A percentile compares a stretch with the other conserved stretches of the same genome.
These are phyloP conservation scores for Podaxis sp. DNA, from an alignment of 768 basidiomycete genomes.

Conservation along the genomic window DNA sequence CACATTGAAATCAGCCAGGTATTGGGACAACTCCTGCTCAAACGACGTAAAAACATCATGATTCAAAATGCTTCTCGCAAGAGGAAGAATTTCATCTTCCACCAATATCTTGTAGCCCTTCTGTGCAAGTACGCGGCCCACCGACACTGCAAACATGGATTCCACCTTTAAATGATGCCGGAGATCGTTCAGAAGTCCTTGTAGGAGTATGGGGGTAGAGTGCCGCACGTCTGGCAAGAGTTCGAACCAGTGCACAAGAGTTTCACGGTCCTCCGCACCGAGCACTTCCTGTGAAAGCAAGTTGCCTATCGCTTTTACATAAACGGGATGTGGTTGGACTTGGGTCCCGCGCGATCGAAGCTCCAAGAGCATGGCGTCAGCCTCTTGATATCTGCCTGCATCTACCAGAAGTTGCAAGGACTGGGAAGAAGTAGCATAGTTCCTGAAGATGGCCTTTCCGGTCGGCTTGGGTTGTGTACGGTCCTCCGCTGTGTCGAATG, in stretches of 20 bases:
- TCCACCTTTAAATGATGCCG: conserved; percentile 19
- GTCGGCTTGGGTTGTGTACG: neutral
- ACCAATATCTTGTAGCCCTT: conserved; percentile 42
- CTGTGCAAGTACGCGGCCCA: conserved; percentile 42
- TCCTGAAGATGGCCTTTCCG: neutral
- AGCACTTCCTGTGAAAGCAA: conserved; percentile 24
- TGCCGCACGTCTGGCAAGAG: conserved; percentile 15
- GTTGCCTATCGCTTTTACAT: conserved; percentile 36
- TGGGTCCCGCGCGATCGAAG: conserved; percentile 34
- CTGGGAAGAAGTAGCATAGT: conserved; percentile 13
- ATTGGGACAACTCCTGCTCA: conserved; percentile 14
- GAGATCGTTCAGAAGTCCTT: neutral
- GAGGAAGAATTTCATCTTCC: conserved; percentile 25
- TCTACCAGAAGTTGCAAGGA: conserved; percentile 25
- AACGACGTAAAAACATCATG: conserved; percentile 18
- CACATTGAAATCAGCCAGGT: neutral
- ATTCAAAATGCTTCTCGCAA: conserved; percentile 19
- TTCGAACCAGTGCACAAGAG: conserved; percentile 36
- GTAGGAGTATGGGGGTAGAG: neutral
- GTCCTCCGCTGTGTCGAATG: neutral
- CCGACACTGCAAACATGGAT: conserved; percentile 38
- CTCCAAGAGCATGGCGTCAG: conserved; percentile 35
- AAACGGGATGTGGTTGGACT: conserved; percentile 36
- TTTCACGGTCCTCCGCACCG: neutral
- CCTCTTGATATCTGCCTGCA: conserved; percentile 29